Evolutionary conservation across 1,284 basidiomycete genomes (phyloP), one percentile per base, ranked within the genome.

Genomic region (Austroboletus olivaceoglutinosus): DNA sequence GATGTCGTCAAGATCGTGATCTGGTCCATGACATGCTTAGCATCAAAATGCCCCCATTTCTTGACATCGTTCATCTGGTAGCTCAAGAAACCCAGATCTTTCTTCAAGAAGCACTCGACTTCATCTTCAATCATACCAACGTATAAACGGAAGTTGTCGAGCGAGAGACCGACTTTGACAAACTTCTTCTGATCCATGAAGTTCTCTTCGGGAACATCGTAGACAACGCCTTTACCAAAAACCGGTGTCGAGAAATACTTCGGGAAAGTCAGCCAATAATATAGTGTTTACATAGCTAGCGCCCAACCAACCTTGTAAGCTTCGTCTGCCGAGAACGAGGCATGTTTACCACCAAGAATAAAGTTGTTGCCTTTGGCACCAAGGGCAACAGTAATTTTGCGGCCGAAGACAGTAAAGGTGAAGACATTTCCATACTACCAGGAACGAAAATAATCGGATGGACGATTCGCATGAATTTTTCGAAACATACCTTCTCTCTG

Each of bases 131-230:
- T 93, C 83, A 98, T 89, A 47, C 85, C 84, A 33, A 97, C 89
- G 65, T 99, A 99, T 37, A 84, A 80, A 36, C 87, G 83, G 72
- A 99, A 88, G 68, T 97, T 96, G 31, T 99, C 96, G 19, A 82
- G 84, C 9, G 93, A 91, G 9, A 99, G 82, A 39, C 96, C 95
- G 58, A 93, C 87, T 75, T 96, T 97, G 71, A 95, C 86, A 58
- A 99, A 98, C 70, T 90, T 91, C 80, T 99, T 99, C 72, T 99
- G 97, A 68, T 99, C 95, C 96, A 99, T 99, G 69, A 99, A 86
- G 46, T 93, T 78, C 50, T 94, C 89, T 70, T 99, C 99, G 29
- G 97, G 96, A 50, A 93, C 87, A 66, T 98, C 96, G 70, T 99
- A 99, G 6, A 98, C 96, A 43, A 99, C 97, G 48, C 93, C 94